Conservation (phyloP, 2,329 filamentous ascomycete species). For the Xylaria sp. region DNA sequence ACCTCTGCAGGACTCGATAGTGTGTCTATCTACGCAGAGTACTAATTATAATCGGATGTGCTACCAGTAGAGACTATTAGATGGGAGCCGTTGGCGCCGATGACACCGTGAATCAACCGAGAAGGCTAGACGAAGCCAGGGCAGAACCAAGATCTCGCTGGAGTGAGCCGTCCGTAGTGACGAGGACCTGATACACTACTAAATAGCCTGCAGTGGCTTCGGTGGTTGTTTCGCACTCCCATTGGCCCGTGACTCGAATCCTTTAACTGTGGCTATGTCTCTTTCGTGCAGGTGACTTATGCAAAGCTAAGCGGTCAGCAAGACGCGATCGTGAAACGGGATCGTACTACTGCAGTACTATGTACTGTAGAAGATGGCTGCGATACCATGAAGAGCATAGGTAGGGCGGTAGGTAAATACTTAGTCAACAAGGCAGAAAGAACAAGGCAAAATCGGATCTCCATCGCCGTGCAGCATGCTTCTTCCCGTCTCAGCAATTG, state of each 20-base stretch:
- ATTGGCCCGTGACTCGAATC: slow-evolving; percentile 34
- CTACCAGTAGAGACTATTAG: slow-evolving; percentile 11
- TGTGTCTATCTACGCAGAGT: background rate
- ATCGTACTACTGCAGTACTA: slow-evolving; percentile 28
- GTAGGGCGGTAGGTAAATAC: too few species aligned
- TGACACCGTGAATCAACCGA: slow-evolving; percentile 30
- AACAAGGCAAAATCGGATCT: slow-evolving; percentile 14
- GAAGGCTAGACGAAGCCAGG: slow-evolving; percentile 19
- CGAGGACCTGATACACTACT: slow-evolving; percentile 7
- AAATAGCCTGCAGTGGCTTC: slow-evolving; percentile 14
- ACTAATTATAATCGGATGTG: slow-evolving; percentile 22
- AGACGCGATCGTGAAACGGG: slow-evolving; percentile 22
- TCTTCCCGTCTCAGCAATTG: slow-evolving; percentile 32
- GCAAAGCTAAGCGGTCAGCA: slow-evolving; percentile 30
- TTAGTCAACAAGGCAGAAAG: slow-evolving; percentile 16
- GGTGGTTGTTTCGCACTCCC: slow-evolving; percentile 10
- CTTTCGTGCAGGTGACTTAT: slow-evolving; percentile 39
- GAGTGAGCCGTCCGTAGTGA: background rate
- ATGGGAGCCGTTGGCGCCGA: slow-evolving; percentile 30
- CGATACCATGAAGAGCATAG: slow-evolving; percentile 28
- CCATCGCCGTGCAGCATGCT: slow-evolving; percentile 23
- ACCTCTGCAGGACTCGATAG: slow-evolving; percentile 2
- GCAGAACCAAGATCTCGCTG: slow-evolving; percentile 19
- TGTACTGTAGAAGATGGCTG: slow-evolving; percentile 19
- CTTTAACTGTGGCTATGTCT: slow-evolving; percentile 31